Percentiles rank a stretch among this genome's conserved stretches.
Conservation (phyloP, 2,329 filamentous ascomycete genomes). For the Orbilia javanica region DNA sequence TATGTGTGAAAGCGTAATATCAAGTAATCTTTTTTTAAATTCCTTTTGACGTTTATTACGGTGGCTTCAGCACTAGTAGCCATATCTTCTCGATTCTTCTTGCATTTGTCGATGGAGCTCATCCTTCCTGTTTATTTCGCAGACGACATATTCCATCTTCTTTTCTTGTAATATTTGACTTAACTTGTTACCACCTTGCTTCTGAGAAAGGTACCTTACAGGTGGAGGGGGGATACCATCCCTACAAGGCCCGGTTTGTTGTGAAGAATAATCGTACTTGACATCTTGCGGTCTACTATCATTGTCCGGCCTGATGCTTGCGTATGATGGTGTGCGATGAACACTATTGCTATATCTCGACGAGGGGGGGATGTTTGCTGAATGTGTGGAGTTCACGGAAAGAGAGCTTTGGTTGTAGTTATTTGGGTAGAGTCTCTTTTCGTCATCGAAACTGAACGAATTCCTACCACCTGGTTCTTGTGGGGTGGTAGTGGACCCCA, state of each 20-base stretch:
- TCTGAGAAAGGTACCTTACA: conserved; percentile 46
- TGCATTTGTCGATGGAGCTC: conserved; percentile 41
- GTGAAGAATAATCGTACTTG: background rate
- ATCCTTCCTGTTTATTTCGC: conserved; percentile 50
- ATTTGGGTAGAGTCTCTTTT: conserved; percentile 43
- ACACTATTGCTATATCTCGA: conserved; percentile 30
- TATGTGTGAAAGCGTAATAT: background rate
- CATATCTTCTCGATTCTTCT: conserved; percentile 42
- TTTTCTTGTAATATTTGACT: conserved; percentile 32
- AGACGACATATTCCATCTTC: conserved; percentile 48
- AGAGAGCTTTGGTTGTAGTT: conserved; percentile 40
- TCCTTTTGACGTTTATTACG: background rate
- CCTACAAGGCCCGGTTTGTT: background rate
- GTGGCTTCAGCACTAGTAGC: conserved; percentile 9
- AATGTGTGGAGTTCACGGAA: conserved; percentile 39
- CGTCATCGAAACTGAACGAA: conserved; percentile 29
- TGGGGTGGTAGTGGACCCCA: background rate
- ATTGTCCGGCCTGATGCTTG: conserved; percentile 39
- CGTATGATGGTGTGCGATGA: conserved; percentile 36
- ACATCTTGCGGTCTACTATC: conserved; percentile 3
- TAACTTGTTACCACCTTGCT: conserved; percentile 29
- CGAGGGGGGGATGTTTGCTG: conserved; percentile 34
- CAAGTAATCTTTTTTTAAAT: conserved; percentile 56
- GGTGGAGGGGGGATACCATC: conserved; percentile 46
- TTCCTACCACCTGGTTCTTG: conserved; percentile 13